Base-by-base conservation (phyloP, 1,284 basidiomycete genomes). In the Sporisorium scitamineum region DNA sequence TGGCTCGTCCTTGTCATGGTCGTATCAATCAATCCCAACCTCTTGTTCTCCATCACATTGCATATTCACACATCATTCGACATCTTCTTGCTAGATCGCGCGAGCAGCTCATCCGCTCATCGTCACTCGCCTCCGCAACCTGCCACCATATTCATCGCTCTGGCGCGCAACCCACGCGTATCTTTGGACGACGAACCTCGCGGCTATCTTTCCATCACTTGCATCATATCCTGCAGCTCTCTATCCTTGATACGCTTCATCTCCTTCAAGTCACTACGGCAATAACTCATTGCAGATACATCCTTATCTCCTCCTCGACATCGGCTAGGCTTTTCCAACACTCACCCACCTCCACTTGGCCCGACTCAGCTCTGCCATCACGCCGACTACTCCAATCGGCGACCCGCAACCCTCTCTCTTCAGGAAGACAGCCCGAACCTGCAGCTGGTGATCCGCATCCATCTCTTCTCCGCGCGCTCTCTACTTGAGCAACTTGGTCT, bases 271-370 rank as follows among this genome's bases (percentile, higher is more conserved):
- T 29, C 18, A 14, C 27, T n/a, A 14, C 47, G 18, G 18, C 47
- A 6, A 29, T n/a, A 18, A 16, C n/a, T 37, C 31, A 26, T 14
- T 26, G 44, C 31, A 18, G 22, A 34, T n/a, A n/a, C n/a, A 16
- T 16, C 24, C 42, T 24, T 14, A 3, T 37, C 11, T 22, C 1
- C 47, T 41, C 5, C 32, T 29, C 22, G 14, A 32, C 45, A 37
- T 22, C 48, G 20, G 18, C 24, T 1, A 51, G 20, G 8, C 20
- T 44, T 20, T n/a, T 24, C 44, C 26, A 37, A 18, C 34, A 2
- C 11, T 10, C 31, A 32, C 65, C 67, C 67, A 70, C 61, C 67
- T 70, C 67, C 67, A 70, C 61, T 63, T 63, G 26, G 18, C 27
- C 18, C 47, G 44, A 16, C 27, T 47, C 27, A 44, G 32, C 50